Evolutionary conservation across 169 alveolate species (phyloP).

Genomic region (Babesia microti): DNA sequence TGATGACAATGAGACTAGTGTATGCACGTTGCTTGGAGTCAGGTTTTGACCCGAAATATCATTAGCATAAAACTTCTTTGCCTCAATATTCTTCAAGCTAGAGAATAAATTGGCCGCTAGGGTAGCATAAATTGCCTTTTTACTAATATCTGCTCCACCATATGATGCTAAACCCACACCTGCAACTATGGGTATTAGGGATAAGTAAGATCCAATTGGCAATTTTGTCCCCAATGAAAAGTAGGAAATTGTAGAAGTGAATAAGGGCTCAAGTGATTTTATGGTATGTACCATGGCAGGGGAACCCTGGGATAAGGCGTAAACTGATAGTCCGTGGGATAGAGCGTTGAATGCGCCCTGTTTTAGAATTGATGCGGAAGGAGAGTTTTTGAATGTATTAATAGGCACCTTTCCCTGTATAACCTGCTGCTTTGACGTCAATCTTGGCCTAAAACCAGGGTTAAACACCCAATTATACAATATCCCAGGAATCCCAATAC

Average conservation of each 20-base stretch:
- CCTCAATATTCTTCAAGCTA: constrained; percentile 48
- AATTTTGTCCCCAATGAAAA: constrained; percentile 29
- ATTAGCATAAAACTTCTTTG: constrained; percentile 49
- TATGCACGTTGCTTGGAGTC: constrained; percentile 43
- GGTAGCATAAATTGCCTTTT: constrained; percentile 38
- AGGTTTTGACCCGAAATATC: constrained; percentile 51
- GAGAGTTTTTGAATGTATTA: constrained; percentile 1
- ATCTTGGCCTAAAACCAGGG: constrained; percentile 14
- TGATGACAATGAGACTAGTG: constrained; percentile 37
- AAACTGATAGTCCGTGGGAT: constrained; percentile 47
- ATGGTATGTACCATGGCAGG: constrained; percentile 51
- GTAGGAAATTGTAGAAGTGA: constrained; percentile 48
- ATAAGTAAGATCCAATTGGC: constrained; percentile 45
- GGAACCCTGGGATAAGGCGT: constrained; percentile 58
- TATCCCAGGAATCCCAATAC: constrained; percentile 55
- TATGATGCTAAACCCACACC: constrained; percentile 61
- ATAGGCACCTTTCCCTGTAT: constrained; percentile 9
- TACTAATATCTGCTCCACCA: constrained; percentile 39
- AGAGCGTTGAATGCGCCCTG: constrained; percentile 48
- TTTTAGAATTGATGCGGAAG: constrained; percentile 18
- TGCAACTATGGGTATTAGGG: constrained; percentile 53
- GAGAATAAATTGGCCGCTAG: constrained; percentile 43
- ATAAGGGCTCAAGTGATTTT: constrained; percentile 55
- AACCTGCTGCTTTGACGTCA: neutral
- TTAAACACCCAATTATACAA: constrained; percentile 48